Base-by-base conservation (phyloP, 2,329 filamentous ascomycete genomes). In the Clarireedia monteithiana region DNA sequence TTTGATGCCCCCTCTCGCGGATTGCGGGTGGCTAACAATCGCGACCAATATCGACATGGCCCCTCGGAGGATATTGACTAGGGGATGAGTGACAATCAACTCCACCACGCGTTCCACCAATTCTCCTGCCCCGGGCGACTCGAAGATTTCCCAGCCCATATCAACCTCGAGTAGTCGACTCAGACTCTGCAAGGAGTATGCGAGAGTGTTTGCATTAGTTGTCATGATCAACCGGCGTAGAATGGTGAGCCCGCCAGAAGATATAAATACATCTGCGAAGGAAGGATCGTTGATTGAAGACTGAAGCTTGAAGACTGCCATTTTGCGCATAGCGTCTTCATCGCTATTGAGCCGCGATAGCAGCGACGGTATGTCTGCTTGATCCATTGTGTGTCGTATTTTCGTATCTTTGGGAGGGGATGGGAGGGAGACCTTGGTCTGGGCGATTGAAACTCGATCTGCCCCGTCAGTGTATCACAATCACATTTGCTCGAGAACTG, bases 291-390 rank as follows among this genome's bases (percentile, higher is more conserved):
- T 92, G 72, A 99, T 96, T 60, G 89, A 91, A 61, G 83, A 86
- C 73, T 99, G 94, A 62, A 99, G 83, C 75, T 96, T 96, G 81
- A 99, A 99, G 59, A 95, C 94, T 59, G 94, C 94, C 89, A 97
- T 96, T 73, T 99, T 99, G 68, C 91, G 89, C 64, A 89, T 86
- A 56, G 89, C 91, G 77, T 99, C 94, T 73, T 96, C 83, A 64
- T 85, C 81, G 73, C 82, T 85, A 42, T 80, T 76, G 59, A 86
- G 75, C 62, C 82, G 82, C 73, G 80, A 75, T 64, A 86, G 75
- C 63, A 86, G 77, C 69, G 80, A 79, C 49, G 83, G 83, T 63
- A 86, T 83, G 64, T 85, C 83, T 65, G 80, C 81, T 73, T 85
- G 82, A 67, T 86, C 83, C 83, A 86, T 66, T 53, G 24, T 54